Conservation (phyloP, 2,329 filamentous ascomycete genomes). For the Sclerotinia glacialis region DNA sequence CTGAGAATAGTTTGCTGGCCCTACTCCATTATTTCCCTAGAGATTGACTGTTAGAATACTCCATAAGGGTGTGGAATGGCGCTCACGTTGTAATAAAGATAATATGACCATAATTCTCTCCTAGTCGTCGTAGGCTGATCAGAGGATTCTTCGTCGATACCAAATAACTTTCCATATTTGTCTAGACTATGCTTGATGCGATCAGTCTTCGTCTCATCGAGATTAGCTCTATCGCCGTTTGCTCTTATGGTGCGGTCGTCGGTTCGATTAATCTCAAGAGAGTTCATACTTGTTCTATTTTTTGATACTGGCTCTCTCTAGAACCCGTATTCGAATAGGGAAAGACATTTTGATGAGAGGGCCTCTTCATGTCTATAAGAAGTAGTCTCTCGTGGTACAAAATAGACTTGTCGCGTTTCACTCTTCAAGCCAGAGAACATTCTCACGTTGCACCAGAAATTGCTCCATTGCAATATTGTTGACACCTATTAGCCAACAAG, state of each 20-base stretch:
- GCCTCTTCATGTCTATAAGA: not conserved
- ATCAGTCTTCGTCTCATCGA: conserved; percentile 25
- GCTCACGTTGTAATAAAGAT: conserved; percentile 44
- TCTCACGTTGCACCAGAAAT: conserved; percentile 3
- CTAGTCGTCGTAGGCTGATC: conserved; percentile 43
- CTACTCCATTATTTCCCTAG: conserved; percentile 44
- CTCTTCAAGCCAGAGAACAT: not conserved
- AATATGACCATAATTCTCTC: conserved; percentile 45
- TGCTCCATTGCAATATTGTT: not conserved
- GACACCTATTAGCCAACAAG: not conserved
- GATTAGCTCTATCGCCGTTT: conserved; percentile 17
- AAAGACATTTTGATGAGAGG: conserved; percentile 7
- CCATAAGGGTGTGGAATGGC: not conserved
- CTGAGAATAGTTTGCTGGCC: conserved; percentile 44
- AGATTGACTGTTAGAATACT: conserved; percentile 9
- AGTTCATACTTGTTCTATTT: conserved; percentile 7
- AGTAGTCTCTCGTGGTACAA: conserved; percentile 4
- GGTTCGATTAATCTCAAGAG: conserved; percentile 16
- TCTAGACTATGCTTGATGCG: conserved; percentile 30
- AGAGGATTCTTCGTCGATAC: conserved; percentile 40
- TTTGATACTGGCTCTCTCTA: conserved; percentile 9
- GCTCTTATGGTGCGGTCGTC: conserved; percentile 19
- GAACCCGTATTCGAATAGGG: not conserved
- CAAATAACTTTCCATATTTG: conserved; percentile 42
- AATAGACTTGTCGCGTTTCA: conserved; percentile 15